Conservation (phyloP, 2,329 filamentous ascomycete genomes). For the Diplodia sapinea region DNA sequence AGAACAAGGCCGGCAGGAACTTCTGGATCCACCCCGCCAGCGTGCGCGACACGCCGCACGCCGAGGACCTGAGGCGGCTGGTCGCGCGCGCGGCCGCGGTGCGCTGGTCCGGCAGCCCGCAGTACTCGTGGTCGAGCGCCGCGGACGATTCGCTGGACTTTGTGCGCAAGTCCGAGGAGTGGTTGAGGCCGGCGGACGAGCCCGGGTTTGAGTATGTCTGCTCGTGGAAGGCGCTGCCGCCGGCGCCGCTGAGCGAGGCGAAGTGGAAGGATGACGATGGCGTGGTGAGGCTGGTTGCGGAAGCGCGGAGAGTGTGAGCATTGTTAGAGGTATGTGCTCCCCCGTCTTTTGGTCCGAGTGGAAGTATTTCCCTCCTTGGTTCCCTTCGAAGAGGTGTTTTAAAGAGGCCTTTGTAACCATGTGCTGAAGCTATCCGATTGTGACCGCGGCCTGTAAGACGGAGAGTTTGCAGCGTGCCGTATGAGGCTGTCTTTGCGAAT, state of each 20-base stretch:
- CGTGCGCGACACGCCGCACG: conserved; percentile 17
- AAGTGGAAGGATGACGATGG: conserved; percentile 8
- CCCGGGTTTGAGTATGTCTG: conserved; percentile 14
- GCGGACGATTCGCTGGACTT: conserved; percentile 16
- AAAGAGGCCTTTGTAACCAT: conserved; percentile 1
- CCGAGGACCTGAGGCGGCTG: conserved; percentile 4
- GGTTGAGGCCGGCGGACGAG: conserved; percentile 5
- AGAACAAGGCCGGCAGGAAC: conserved; percentile 19
- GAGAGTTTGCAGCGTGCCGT: background rate
- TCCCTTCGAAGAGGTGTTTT: background rate
- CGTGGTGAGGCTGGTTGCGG: background rate
- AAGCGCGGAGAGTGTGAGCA: background rate
- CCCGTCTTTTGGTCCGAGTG: background rate
- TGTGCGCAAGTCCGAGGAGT: conserved; percentile 6
- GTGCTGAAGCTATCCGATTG: background rate
- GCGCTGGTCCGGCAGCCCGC: conserved; percentile 19
- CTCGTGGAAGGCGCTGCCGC: conserved; percentile 1
- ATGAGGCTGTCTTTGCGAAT: background rate
- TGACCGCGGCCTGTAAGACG: background rate
- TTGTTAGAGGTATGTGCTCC: background rate
- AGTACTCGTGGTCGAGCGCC: conserved; percentile 21
- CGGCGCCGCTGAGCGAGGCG: background rate
- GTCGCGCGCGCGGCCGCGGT: background rate
- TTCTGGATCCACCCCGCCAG: conserved; percentile 26
- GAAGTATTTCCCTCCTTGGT: background rate